A percentile compares a stretch with the other conserved stretches of the same genome.
Evolutionary conservation across 2,329 filamentous ascomycete genomes (phyloP).

Genomic region (Fusarium mundagurra): DNA sequence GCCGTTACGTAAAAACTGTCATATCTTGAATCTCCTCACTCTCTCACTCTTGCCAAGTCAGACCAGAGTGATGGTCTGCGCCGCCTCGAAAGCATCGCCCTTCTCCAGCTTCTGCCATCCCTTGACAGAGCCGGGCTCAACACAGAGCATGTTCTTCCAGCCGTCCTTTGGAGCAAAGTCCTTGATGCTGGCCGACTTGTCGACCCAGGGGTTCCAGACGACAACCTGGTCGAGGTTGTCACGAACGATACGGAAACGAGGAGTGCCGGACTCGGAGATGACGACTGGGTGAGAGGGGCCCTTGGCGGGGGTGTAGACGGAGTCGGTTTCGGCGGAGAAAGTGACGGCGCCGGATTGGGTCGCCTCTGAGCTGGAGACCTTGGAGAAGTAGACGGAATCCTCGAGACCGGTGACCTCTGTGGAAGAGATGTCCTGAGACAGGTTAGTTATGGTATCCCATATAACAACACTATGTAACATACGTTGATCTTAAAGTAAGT

Average conservation of each 20-base stretch:
- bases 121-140: conserved; percentile 87
- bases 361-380: conserved; percentile 75
- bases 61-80: conserved; percentile 62
- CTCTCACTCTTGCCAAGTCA: conserved; percentile 32
- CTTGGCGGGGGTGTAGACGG: conserved; percentile 80
- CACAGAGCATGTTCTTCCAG: conserved; percentile 92
- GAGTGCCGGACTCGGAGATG: conserved; percentile 70
- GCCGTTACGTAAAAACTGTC: conserved; percentile 23
- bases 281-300: conserved; percentile 67
- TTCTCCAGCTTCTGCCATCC: conserved; percentile 87
- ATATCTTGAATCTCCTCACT: conserved; percentile 25
- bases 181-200: conserved; percentile 81
- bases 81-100: conserved; percentile 73
- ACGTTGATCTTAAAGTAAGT: conserved; percentile 88
- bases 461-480: conserved; percentile 45
- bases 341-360: conserved; percentile 71
- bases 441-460: not conserved
- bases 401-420: conserved; percentile 80
- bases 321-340: conserved; percentile 84
- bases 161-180: conserved; percentile 92
- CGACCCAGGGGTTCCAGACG: conserved; percentile 96
- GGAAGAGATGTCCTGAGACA: conserved; percentile 77
- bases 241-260: conserved; percentile 77
- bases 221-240: conserved; percentile 90
- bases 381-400: conserved; percentile 82